Evolutionary conservation across 306 rosid species (phyloP), one percentile per base, ranked within the genome.

Genomic region (Leucaena leucocephala): DNA sequence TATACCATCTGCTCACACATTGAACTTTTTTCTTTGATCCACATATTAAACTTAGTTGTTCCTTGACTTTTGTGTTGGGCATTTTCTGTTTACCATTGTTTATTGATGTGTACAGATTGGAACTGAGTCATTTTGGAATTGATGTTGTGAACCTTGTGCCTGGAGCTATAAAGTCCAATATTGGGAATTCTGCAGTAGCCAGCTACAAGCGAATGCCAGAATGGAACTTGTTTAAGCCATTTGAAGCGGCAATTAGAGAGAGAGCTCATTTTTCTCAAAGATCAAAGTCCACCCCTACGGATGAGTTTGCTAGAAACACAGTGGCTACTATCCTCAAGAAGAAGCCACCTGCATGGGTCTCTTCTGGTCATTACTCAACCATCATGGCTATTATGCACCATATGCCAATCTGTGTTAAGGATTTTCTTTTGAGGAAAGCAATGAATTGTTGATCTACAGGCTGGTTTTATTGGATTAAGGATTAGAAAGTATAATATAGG

Each of bases 311-410:
- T 4, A 83, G 78, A 79, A 86, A 71, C 35, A 88, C 92, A 4
- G 98, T 87, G 22, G 88, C 88, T 55, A 88, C 83, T 4, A 38
- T 92, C 52, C 89, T 94, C 59, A 88, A 83, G 84, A 87, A 88
- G 75, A 88, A 87, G 40, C 97, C 98, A 0, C 88, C 92, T 3
- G 93, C 95, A 57, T 94, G 98, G 98, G 89, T 94, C 89, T 81
- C 93, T 38, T 81, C 64, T 62, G 98, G 97, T 19, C 82, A 50
- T 27, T 81, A 66, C 83, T 85, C 97, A 14, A 79, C 88, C 42
- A 6, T 68, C 61, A 82, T 91, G 89, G 90, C 90, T 39, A 70
- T 94, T 73, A 10, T 94, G 88, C 84, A 92, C 80, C 84, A 92
- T 82, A 77, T 94, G 81, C 98, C 98, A 15, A 74, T 92, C 67